These are phyloP conservation scores for Wickerhamomyces canadensis DNA, from an alignment of 805 yeast species.

Conservation along the genomic window DNA sequence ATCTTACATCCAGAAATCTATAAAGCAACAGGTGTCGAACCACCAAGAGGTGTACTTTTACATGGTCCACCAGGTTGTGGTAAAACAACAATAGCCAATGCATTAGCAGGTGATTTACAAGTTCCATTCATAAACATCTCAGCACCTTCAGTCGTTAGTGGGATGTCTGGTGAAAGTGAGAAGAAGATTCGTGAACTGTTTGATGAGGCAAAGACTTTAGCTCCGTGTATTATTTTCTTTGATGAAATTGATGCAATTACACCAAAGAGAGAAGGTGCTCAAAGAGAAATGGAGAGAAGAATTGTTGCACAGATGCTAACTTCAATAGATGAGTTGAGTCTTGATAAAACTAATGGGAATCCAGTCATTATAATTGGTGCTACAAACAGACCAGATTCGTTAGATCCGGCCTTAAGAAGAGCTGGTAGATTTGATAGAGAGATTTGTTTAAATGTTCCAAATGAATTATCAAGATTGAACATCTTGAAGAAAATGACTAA, in stretches of 20 bases:
- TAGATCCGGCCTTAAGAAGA: conserved; percentile 90
- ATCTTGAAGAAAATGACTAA: conserved; percentile 73
- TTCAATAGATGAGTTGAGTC: conserved; percentile 85
- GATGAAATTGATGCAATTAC: conserved; percentile 98
- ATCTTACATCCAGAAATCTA: conserved; percentile 92
- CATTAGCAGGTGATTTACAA: conserved; percentile 89
- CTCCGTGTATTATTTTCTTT: conserved; percentile 89
- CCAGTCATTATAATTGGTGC: conserved; percentile 96
- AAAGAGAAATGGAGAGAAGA: conserved; percentile 95
- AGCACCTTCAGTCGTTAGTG: conserved; percentile 95
- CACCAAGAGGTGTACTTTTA: conserved; percentile 88
- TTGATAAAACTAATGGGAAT: conserved; percentile 85
- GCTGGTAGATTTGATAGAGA: conserved; percentile 97
- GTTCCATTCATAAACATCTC: conserved; percentile 89
- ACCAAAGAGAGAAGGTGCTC: conserved; percentile 97
- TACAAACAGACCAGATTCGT: conserved; percentile 91
- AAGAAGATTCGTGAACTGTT: conserved; percentile 89
- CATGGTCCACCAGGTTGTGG: conserved; percentile 99
- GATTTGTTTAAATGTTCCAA: conserved; percentile 91
- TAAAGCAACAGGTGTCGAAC: conserved; percentile 82
- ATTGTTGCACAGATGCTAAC: conserved; percentile 94
- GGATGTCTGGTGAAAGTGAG: conserved; percentile 99
- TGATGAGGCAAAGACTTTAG: conserved; percentile 83
- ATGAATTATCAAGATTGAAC: conserved; percentile 70
- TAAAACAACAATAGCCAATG: conserved; percentile 93